Evolutionary conservation across 108 stramenopile species (phyloP).

Genomic region (Chaetoceros muelleri): DNA sequence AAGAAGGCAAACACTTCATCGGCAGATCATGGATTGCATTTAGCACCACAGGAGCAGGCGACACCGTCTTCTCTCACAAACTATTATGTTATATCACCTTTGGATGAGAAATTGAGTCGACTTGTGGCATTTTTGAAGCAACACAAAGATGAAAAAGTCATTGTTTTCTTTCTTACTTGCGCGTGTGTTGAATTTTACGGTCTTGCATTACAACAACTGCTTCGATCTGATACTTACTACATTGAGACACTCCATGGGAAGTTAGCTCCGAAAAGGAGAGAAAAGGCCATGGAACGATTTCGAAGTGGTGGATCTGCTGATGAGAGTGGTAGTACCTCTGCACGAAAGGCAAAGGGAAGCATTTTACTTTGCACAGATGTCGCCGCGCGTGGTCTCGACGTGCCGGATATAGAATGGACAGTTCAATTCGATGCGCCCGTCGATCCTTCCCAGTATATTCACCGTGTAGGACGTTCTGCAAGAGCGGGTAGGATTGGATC

Average conservation of each 20-base stretch:
- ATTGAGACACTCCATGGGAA: conserved; percentile 91
- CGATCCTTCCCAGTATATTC: conserved; percentile 93
- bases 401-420: conserved; percentile 92
- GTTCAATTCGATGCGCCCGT: conserved; percentile 96
- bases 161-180: conserved; percentile 96
- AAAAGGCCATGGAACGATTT: conserved; percentile 82
- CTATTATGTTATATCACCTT: conserved; percentile 68
- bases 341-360: conserved; percentile 31
- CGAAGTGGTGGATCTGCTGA: conserved; percentile 23
- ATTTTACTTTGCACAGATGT: conserved; percentile 95
- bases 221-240: conserved; percentile 22
- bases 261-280: conserved; percentile 89
- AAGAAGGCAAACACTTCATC: neutral
- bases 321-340: neutral
- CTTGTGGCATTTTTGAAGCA: conserved; percentile 69
- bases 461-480: conserved; percentile 95
- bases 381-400: conserved; percentile 95
- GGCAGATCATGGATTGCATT: neutral
- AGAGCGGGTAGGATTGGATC: conserved; percentile 83
- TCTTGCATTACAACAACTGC: conserved; percentile 38
- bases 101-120: conserved; percentile 78
- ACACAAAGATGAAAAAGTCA: conserved; percentile 75
- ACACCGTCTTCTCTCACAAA: conserved; percentile 88
- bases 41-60: conserved; percentile 26
- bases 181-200: conserved; percentile 94